Percentiles rank a stretch among this genome's conserved stretches.
phyloP scores from a whole-genome alignment of 495 filamentous ascomycete genomes.

The Penicillium verhagenii region DNA sequence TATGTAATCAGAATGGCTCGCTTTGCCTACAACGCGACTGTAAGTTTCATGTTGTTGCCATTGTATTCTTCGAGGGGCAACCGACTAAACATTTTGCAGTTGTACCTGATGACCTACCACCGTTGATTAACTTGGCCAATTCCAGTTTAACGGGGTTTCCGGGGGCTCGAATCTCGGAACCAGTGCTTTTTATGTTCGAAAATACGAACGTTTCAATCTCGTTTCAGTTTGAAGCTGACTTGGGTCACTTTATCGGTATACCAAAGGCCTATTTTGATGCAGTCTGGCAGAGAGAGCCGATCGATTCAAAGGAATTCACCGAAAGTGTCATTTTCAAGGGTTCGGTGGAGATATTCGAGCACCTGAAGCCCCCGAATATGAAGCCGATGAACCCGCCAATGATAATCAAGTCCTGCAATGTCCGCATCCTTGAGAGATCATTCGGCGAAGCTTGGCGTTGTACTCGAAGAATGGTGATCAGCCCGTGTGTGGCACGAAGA shows the following conservation, averaged over 20 bases:
- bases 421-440: conserved; percentile 41
- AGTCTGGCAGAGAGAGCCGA: conserved; percentile 35
- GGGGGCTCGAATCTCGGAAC: conserved; percentile 24
- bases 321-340: conserved; percentile 37
- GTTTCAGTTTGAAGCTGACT: conserved; percentile 33
- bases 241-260: conserved; percentile 34
- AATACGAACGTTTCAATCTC: conserved; percentile 29
- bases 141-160: conserved; percentile 15
- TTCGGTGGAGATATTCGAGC: conserved; percentile 35
- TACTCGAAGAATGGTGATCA: conserved; percentile 41
- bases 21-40: conserved; percentile 40
- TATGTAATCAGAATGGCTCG: conserved; percentile 45
- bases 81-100: conserved; percentile 12
- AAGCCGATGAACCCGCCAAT: conserved; percentile 34
- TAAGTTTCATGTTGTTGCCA: conserved; percentile 17
- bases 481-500: conserved; percentile 36
- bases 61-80: background rate
- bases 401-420: conserved; percentile 33
- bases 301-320: conserved; percentile 33
- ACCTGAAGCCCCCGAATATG: conserved; percentile 33
- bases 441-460: conserved; percentile 39
- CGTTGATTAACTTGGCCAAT: conserved; percentile 19
- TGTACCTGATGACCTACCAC: conserved; percentile 19
- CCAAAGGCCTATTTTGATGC: conserved; percentile 40
- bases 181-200: conserved; percentile 33